Evolutionary conservation across 495 filamentous ascomycete genomes (phyloP), one percentile per base, ranked within the genome.

Genomic region (Evernia prunastri): DNA sequence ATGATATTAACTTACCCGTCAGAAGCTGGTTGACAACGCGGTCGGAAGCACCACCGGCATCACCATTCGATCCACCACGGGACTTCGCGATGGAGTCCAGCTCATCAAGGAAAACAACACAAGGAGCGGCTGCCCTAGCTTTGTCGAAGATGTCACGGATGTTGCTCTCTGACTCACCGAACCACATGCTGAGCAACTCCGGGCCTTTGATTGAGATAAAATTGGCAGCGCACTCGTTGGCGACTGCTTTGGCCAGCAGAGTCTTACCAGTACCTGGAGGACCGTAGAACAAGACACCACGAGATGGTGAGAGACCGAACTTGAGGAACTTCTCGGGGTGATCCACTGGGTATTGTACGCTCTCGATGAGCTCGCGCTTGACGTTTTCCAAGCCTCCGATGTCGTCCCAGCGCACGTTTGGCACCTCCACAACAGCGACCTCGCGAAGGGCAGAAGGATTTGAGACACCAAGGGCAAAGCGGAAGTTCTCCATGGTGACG

Each of bases 281-380:
- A 49, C 94, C 94, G 72, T 96, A 98, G 81, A 98, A 98, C 56
- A 98, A 83, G 60, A 98, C 94, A 90, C 94, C 94, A 64, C 94
- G 92, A 66, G 94, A 98, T 63, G 94, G 94, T 43, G 91, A 96
- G 63, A 98, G 87, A 79, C 95, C 95, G 64, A 98, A 98, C 81
- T 98, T 98, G 88, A 96, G 92, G 87, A 97, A 98, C 83, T 95
- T 98, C 77, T 98, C 94, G 70, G 94, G 94, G 73, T 98, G 94
- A 75, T 98, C 94, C 79, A 98, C 94, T 20, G 95, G 94, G 78
- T 98, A 98, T 75, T 97, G 95, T 27, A 98, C 94, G 74, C 88
- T 92, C 82, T 98, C 94, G 84, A 94, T 95, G 79, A 98, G 95
- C 79, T 98, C 94, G 76, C 91, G 89, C 88, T 98, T 98, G 86